Percentiles rank a stretch among this genome's conserved stretches.
Evolutionary conservation across 1,284 basidiomycete genomes (phyloP).

Genomic region (Irpex sp.): DNA sequence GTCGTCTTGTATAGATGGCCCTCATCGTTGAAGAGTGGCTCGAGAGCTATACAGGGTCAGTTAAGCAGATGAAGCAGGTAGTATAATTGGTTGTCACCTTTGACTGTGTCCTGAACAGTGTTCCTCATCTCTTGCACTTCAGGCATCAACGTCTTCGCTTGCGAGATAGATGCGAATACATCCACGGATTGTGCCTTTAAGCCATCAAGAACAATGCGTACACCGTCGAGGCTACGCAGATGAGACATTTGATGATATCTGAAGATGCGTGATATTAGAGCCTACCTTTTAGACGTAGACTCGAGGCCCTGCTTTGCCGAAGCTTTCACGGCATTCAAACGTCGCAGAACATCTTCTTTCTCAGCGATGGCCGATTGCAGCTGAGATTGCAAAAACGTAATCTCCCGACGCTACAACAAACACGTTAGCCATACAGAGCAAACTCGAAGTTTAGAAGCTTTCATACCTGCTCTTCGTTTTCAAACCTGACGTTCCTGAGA

Average conservation of each 20-base stretch:
- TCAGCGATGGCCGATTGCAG: conserved; percentile 18
- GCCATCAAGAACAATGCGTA: conserved; percentile 18
- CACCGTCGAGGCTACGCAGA: conserved; percentile 19
- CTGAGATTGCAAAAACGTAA: conserved; percentile 21
- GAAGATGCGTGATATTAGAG: neutral
- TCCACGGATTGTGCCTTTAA: conserved; percentile 28
- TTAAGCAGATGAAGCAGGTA: neutral
- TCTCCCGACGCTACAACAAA: conserved; percentile 23
- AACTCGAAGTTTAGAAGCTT: neutral
- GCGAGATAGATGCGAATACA: conserved; percentile 21
- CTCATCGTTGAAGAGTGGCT: conserved; percentile 24
- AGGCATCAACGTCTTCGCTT: conserved; percentile 24
- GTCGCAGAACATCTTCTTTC: conserved; percentile 24
- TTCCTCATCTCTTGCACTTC: conserved; percentile 26
- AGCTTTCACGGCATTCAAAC: conserved; percentile 25
- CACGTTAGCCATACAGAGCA: neutral
- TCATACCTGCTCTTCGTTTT: conserved; percentile 26
- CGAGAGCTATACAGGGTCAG: conserved; percentile 19
- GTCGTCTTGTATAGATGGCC: conserved; percentile 19
- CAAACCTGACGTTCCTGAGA: conserved; percentile 25
- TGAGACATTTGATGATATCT: conserved; percentile 6
- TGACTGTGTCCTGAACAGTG: conserved; percentile 19
- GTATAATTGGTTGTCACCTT: conserved; percentile 16
- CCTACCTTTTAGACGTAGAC: conserved; percentile 22
- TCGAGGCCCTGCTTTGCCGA: conserved; percentile 26